phyloP scores from a whole-genome alignment of 176 grass and related monocot species.

The sorghum (Sorghum bicolor) region Sorghum_bicolor_NCBIv3 NC_012875.2:48581001-48581500 shows the following conservation, averaged over 20 bases:
- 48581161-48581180: background rate
- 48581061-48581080: background rate
- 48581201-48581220: background rate
- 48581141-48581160: background rate
- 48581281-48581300: background rate
- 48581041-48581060: background rate
- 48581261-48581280: background rate
- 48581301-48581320: background rate
- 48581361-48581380: background rate
- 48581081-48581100: background rate
- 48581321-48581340: background rate
- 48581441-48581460: slow-evolving; percentile 12
- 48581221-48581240: background rate
- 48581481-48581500: background rate
- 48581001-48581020: too few species aligned
- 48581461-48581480: background rate
- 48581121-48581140: background rate
- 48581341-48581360: background rate
- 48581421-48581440: slow-evolving; percentile 8
- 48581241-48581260: background rate
- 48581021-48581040: background rate
- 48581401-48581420: slow-evolving; percentile 11
- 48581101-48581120: background rate
- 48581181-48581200: background rate
- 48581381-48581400: background rate